phyloP scores from a whole-genome alignment of 2,329 filamentous ascomycete species.

The Simplicillium aogashimaense region DNA sequence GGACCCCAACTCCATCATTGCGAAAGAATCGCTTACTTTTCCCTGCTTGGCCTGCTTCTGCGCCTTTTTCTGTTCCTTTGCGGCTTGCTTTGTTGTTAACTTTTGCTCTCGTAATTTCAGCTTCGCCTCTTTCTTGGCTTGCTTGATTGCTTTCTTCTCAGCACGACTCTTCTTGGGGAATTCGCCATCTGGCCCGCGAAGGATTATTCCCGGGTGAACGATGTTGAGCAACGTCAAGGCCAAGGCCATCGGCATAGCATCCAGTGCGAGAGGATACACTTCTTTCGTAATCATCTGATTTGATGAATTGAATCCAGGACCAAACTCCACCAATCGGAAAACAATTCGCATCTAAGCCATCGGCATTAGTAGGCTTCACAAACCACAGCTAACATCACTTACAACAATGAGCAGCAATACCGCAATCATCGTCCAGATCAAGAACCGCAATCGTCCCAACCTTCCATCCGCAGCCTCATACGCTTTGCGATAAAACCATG shows the following conservation, averaged over 20 bases:
- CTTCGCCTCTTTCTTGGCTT: conserved; percentile 22
- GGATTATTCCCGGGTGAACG: conserved; percentile 36
- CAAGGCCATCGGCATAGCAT: conserved; percentile 47
- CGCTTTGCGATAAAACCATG: conserved; percentile 22
- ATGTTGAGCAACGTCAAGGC: conserved; percentile 29
- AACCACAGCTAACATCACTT: conserved; percentile 7
- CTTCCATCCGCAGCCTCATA: conserved; percentile 11
- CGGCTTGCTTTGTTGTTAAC: background rate
- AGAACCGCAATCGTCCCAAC: conserved; percentile 19
- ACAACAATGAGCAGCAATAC: conserved; percentile 25
- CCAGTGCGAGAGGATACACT: conserved; percentile 37
- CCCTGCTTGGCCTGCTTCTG: conserved; percentile 4
- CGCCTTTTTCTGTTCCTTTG: conserved; percentile 7
- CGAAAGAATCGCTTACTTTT: conserved; percentile 1
- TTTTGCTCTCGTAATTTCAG: conserved; percentile 12
- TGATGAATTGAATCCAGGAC: conserved; percentile 27
- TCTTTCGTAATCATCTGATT: conserved; percentile 40
- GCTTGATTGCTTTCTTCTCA: conserved; percentile 32
- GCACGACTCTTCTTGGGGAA: conserved; percentile 29
- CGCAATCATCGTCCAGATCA: conserved; percentile 22
- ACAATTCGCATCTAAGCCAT: conserved; percentile 40
- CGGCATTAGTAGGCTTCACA: conserved; percentile 4
- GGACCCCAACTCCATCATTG: too few relatives aligned
- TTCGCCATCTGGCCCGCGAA: conserved; percentile 33
- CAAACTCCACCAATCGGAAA: conserved; percentile 49